A percentile compares a stretch with the other conserved stretches of the same genome.
Conservation (phyloP, 2,329 filamentous ascomycete genomes). For the Cladosporium colombiae region DNA sequence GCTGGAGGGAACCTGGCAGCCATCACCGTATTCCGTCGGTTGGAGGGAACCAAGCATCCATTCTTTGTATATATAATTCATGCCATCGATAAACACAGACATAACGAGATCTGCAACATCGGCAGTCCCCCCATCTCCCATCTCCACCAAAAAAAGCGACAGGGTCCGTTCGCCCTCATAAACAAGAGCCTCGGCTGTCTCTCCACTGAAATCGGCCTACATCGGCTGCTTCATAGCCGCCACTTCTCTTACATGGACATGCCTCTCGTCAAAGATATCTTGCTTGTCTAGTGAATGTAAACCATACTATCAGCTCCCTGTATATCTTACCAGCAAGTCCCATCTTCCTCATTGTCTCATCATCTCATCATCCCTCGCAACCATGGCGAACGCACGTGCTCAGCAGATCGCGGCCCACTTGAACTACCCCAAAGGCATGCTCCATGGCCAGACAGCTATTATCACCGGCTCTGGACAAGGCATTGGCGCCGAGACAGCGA, state of each 20-base stretch:
- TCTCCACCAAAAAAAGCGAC: neutral
- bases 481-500: slow-evolving; percentile 74
- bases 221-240: slow-evolving; percentile 16
- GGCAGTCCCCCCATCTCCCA: neutral
- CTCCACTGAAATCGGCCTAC: slow-evolving; percentile 1
- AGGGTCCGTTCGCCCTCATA: neutral
- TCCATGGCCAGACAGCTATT: slow-evolving; percentile 79
- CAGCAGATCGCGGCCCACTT: slow-evolving; percentile 75
- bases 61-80: neutral
- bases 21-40: neutral
- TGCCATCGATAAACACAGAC: neutral
- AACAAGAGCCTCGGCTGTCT: slow-evolving; percentile 6
- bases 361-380: neutral
- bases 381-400: slow-evolving; percentile 44
- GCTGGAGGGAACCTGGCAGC: neutral
- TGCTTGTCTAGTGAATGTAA: neutral
- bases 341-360: neutral
- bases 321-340: neutral
- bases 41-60: neutral
- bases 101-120: neutral
- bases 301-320: neutral
- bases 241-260: neutral
- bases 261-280: neutral
- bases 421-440: slow-evolving; percentile 77
- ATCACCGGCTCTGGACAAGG: slow-evolving; percentile 79